Conservation (phyloP, 495 filamentous ascomycete genomes). For the Aspergillus heteromorphus region DNA sequence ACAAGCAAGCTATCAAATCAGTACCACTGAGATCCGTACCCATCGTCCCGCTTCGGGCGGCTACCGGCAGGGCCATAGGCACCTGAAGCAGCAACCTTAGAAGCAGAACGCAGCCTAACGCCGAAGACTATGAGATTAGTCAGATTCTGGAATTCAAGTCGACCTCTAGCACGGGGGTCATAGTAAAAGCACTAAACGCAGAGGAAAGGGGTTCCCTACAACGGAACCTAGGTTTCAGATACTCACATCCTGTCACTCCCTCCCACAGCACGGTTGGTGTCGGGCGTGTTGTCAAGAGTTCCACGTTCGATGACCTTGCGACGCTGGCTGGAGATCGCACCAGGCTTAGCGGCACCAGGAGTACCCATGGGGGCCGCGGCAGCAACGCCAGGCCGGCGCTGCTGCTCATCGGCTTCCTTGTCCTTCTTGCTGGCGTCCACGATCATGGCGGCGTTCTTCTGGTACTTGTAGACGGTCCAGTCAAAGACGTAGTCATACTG, state of each 20-base stretch:
- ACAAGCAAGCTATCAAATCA: slow-evolving; percentile 41
- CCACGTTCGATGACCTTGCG: slow-evolving; percentile 78
- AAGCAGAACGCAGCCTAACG: slow-evolving; percentile 93
- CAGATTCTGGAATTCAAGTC: slow-evolving; percentile 63
- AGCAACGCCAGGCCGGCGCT: slow-evolving; percentile 53
- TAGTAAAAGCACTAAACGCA: slow-evolving; percentile 75
- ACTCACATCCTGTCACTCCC: slow-evolving; percentile 99
- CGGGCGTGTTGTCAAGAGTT: slow-evolving; percentile 70
- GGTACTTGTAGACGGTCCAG: slow-evolving; percentile 99
- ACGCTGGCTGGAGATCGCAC: slow-evolving; percentile 69
- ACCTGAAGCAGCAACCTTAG: slow-evolving; percentile 69
- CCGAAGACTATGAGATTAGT: slow-evolving; percentile 86
- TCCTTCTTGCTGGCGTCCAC: slow-evolving; percentile 70
- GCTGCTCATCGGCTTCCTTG: slow-evolving; percentile 72
- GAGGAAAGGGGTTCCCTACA: slow-evolving; percentile 77
- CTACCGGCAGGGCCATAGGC: slow-evolving; percentile 62
- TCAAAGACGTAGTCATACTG: slow-evolving; percentile 99
- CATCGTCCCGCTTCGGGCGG: slow-evolving; percentile 72
- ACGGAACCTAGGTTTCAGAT: slow-evolving; percentile 76
- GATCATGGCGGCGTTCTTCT: slow-evolving; percentile 95
- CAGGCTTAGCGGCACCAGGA: slow-evolving; percentile 60
- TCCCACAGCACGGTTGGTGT: slow-evolving; percentile 82
- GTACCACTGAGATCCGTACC: slow-evolving; percentile 57
- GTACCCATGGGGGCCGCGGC: slow-evolving; percentile 56
- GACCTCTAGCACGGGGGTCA: slow-evolving; percentile 72